Percentiles rank a stretch among this genome's conserved stretches.
Conservation (phyloP, 2,329 filamentous ascomycete genomes). For the Boeremia lycopersici region DNA sequence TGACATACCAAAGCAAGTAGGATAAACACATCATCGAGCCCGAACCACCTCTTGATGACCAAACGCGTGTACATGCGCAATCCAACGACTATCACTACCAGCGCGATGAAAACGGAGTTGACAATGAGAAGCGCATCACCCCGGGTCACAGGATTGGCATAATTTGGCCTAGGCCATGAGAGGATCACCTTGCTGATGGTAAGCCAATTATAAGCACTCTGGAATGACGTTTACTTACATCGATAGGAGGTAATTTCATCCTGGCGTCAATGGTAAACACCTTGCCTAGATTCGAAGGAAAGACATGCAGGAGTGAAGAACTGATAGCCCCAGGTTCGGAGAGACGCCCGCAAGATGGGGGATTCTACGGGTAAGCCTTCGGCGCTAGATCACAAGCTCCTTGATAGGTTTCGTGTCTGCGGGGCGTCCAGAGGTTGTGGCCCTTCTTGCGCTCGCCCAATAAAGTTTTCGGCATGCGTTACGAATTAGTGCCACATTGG, state of each 20-base stretch:
- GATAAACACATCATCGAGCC: conserved; percentile 52
- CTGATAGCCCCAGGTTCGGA: conserved; percentile 1
- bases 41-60: conserved; percentile 51
- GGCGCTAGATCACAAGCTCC: conserved; percentile 15
- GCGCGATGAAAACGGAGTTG: conserved; percentile 47
- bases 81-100: conserved; percentile 45
- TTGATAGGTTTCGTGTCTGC: conserved; percentile 12
- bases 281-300: neutral
- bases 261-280: conserved; percentile 15
- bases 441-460: conserved; percentile 3
- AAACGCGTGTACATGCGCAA: conserved; percentile 50
- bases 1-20: conserved; percentile 46
- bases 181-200: conserved; percentile 25
- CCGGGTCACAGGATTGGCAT: conserved; percentile 47
- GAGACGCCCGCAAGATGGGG: conserved; percentile 4
- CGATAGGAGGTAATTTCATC: conserved; percentile 38
- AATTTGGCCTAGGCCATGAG: conserved; percentile 50
- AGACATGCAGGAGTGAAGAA: conserved; percentile 16
- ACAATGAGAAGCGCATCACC: conserved; percentile 49
- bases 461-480: conserved; percentile 8
- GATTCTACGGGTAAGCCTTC: conserved; percentile 4
- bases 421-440: conserved; percentile 6
- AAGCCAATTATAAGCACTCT: neutral
- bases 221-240: conserved; percentile 23
- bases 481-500: conserved; percentile 14